Conservation (phyloP, 495 filamentous ascomycete species). For the Bacidia gigantensis region DNA sequence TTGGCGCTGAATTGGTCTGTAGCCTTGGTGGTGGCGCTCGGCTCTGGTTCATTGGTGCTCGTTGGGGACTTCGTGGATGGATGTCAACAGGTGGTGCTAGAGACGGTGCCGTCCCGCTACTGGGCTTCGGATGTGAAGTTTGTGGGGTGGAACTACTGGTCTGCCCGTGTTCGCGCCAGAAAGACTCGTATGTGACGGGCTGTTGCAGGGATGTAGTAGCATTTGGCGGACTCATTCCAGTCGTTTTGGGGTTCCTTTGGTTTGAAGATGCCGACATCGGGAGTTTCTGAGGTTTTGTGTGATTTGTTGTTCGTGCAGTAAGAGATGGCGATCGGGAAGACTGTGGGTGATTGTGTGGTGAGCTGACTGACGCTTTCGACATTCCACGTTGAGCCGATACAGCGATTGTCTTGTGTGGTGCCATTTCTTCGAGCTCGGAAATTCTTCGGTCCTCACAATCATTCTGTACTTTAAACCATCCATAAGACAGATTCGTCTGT, state of each 20-base stretch:
- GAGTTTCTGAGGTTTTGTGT: background rate
- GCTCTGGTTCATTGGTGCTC: conserved; percentile 13
- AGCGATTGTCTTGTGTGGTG: conserved; percentile 46
- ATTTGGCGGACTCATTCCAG: background rate
- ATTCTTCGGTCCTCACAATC: conserved; percentile 61
- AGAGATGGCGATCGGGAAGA: background rate
- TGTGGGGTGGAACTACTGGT: conserved; percentile 8
- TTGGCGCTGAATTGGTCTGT: conserved; percentile 4
- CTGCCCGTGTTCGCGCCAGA: conserved; percentile 32
- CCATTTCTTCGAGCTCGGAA: conserved; percentile 54
- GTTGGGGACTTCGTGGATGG: conserved; percentile 26
- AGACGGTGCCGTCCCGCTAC: conserved; percentile 7
- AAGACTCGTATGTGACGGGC: conserved; percentile 28
- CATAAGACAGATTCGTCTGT: conserved; percentile 68
- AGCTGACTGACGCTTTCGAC: background rate
- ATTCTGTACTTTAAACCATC: conserved; percentile 79
- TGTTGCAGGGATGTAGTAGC: conserved; percentile 16
- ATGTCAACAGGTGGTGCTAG: conserved; percentile 52
- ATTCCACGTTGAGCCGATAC: conserved; percentile 34
- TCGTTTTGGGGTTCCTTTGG: background rate
- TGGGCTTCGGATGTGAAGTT: conserved; percentile 5
- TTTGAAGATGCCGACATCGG: background rate
- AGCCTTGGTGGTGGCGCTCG: conserved; percentile 6
- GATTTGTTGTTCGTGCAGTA: background rate
- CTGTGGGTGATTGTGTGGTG: background rate